Base-by-base conservation (phyloP, 2,329 filamentous ascomycete species). In the Fusarium pininemorale region DNA sequence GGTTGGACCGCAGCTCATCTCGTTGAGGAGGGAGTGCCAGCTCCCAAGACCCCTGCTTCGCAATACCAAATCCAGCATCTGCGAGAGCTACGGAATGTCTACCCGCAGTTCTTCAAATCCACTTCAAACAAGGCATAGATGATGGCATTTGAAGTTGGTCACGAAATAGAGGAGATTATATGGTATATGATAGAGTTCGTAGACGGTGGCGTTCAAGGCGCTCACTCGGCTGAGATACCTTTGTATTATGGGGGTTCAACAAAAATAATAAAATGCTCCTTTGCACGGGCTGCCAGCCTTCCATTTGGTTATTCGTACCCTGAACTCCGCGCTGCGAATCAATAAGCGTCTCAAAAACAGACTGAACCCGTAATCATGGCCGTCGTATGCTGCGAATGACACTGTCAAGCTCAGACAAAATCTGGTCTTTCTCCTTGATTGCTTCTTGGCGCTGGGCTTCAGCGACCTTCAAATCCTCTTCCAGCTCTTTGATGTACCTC, bases 1-100 rank as follows among this genome's bases (percentile, higher is more conserved):
- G 96, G 96, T 26, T 99, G 96, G 96, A 94, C 90, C 18, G 90
- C 92, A 2, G 93, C 90, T 11, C 96, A 98, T 82, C 87, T 98
- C 28, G 90, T 98, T 11, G 96, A 98, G 80, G 90, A 93, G 41
- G 89, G 88, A 12, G 86, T 94, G 39, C 84, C 88, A 22, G 81
- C 87, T 15, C 95, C 95, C 5, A 82, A 83, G 28, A 87, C 85
- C 10, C 90, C 88, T 68, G 92, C 92, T 9, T 92, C 92, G 42
- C 89, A 93, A 77, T 90, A 93, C 81, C 92, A 95, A 80, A 93
- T 99, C 74, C 87, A 89, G 50, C 88, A 90, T 79, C 84, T 99
- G 35, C 87, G 93, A 73, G 93, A 98, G 79, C 84, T 99, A 66
- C 90, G 93, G 51, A 84, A 84, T 1, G 82, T 93, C 16, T 98